These are phyloP conservation scores for Solanum commersonii DNA, from an alignment of 257 asterid species.

Conservation along the genomic window DNA sequence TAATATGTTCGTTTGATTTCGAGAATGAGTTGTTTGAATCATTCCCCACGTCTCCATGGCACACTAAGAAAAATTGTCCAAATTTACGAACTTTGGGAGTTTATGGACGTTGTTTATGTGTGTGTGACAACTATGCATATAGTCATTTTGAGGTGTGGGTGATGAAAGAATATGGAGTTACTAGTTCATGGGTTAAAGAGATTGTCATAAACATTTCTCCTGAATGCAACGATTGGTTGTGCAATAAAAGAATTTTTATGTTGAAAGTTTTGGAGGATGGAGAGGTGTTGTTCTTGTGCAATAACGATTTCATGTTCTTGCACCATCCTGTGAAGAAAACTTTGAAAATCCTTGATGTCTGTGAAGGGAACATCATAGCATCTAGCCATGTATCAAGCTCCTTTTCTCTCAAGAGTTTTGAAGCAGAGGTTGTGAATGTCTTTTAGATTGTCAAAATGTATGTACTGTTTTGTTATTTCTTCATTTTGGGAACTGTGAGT, in stretches of 20 bases:
- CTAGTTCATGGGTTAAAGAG: slow-evolving; percentile 29
- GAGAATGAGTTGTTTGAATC: slow-evolving; percentile 28
- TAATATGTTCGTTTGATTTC: slow-evolving; percentile 42
- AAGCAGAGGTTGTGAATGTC: not conserved
- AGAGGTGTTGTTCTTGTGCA: slow-evolving; percentile 31
- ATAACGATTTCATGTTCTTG: slow-evolving; percentile 9
- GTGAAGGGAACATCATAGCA: not conserved
- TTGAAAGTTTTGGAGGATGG: slow-evolving; percentile 31
- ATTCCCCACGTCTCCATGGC: slow-evolving; percentile 12
- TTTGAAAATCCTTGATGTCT: not conserved
- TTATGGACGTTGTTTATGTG: slow-evolving; percentile 14
- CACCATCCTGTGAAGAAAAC: not conserved
- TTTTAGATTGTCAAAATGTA: not conserved
- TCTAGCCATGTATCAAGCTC: not conserved
- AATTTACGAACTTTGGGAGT: slow-evolving; percentile 26
- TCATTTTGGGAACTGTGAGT: not conserved
- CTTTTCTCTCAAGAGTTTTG: not conserved
- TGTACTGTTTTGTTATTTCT: not conserved
- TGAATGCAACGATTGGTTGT: slow-evolving; percentile 8
- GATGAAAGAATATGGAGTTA: slow-evolving; percentile 41
- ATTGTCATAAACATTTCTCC: slow-evolving; percentile 20
- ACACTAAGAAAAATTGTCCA: not conserved
- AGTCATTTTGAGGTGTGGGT: slow-evolving; percentile 28
- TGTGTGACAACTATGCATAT: slow-evolving; percentile 26
- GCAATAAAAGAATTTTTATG: slow-evolving; percentile 17